Percentiles rank a stretch among this genome's conserved stretches.
Evolutionary conservation across 192 early-diverging fungal genomes (phyloP).

Genomic region (Lobosporangium transversale): DNA sequence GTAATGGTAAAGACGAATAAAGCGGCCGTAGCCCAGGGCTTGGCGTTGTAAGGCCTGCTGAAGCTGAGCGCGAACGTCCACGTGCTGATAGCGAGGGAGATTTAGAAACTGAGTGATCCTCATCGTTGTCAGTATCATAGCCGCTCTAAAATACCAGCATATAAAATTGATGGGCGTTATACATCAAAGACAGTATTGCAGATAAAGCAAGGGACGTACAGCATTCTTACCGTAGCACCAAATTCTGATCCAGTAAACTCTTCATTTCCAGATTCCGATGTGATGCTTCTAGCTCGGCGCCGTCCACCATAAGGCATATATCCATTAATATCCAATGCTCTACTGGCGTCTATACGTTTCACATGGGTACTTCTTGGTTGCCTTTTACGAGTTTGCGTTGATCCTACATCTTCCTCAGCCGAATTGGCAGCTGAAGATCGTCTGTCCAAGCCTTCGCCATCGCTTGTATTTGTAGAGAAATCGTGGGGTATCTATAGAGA

Average conservation of each 20-base stretch:
- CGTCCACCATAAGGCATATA: slow-evolving; percentile 26
- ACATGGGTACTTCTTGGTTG: slow-evolving; percentile 36
- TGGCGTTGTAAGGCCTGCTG: slow-evolving; percentile 23
- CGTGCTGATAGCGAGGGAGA: slow-evolving; percentile 37
- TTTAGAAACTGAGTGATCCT: slow-evolving; percentile 39
- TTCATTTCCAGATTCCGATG: slow-evolving; percentile 48
- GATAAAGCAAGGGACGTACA: neutral
- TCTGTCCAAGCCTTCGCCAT: slow-evolving; percentile 48
- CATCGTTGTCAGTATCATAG: slow-evolving; percentile 51
- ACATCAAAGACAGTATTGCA: neutral
- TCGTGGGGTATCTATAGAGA: slow-evolving; percentile 30
- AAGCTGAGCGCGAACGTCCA: slow-evolving; percentile 30
- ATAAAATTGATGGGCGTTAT: neutral
- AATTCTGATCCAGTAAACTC: slow-evolving; percentile 52
- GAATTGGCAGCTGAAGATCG: slow-evolving; percentile 41
- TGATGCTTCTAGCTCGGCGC: slow-evolving; percentile 37
- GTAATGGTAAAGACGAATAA: slow-evolving; percentile 13
- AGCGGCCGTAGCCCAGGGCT: slow-evolving; percentile 41
- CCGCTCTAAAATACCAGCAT: slow-evolving; percentile 28
- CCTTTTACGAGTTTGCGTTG: neutral
- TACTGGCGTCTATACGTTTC: slow-evolving; percentile 43
- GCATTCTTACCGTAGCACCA: slow-evolving; percentile 40
- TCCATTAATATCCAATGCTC: slow-evolving; percentile 5
- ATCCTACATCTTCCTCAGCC: slow-evolving; percentile 19
- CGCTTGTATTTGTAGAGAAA: slow-evolving; percentile 44